phyloP scores from a whole-genome alignment of 2,329 filamentous ascomycete species.

The Colletotrichum simmondsii region DNA sequence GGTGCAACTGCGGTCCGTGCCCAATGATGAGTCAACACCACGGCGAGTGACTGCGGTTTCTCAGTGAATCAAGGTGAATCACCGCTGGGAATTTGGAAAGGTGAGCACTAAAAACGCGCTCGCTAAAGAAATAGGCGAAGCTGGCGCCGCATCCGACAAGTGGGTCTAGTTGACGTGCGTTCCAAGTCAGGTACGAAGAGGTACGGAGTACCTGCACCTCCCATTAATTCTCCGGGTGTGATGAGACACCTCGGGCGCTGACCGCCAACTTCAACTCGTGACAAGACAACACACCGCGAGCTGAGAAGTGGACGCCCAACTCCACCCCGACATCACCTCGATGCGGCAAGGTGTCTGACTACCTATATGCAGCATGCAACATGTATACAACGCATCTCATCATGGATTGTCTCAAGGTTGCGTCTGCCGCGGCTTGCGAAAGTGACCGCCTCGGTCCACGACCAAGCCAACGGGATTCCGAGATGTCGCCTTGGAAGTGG shows the following conservation, averaged over 20 bases:
- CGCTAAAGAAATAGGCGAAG: constrained; percentile 8
- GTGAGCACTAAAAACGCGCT: not conserved
- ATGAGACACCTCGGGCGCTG: not conserved
- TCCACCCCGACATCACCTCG: not conserved
- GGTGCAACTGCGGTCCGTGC: not conserved
- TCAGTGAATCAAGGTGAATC: constrained; percentile 12
- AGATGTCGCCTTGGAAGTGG: not conserved
- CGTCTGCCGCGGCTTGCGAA: not conserved
- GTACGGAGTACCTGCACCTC: no score
- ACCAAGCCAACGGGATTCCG: not conserved
- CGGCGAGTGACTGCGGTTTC: not conserved
- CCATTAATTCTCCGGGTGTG: not conserved
- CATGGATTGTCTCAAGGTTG: not conserved
- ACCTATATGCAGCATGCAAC: not conserved
- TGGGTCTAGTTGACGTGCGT: not conserved
- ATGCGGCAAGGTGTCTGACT: not conserved
- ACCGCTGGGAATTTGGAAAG: not conserved
- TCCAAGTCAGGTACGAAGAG: no score
- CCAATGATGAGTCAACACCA: constrained; percentile 26
- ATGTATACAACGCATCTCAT: not conserved
- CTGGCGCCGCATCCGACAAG: not conserved
- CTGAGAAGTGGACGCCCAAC: not conserved
- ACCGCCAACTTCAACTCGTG: not conserved
- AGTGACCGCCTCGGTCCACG: not conserved
- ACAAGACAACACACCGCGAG: not conserved